Evolutionary conservation across 371 early-diverging fungal genomes (phyloP), one percentile per base, ranked within the genome.

Genomic region (Syncephalastrum monosporum): DNA sequence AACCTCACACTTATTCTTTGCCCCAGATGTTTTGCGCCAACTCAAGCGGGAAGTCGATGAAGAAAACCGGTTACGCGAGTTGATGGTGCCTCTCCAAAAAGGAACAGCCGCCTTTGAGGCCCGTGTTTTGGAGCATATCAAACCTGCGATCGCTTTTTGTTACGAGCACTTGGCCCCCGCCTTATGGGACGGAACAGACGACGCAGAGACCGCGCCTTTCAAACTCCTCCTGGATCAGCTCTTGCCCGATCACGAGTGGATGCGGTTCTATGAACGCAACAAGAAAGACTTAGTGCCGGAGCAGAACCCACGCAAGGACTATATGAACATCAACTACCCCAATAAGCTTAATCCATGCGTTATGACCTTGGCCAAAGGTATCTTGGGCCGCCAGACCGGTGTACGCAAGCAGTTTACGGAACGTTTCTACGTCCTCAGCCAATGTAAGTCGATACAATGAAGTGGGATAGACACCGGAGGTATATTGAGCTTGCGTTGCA

Each of bases 311-410:
- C 54, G 42, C 5, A 75, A 75, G 48, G 64, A 75, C 17, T 75
- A 71, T 38, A 61, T 68, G 14, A 67, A 68, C n/a, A 75, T 79
- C 47, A 74, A 75, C 19, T 79, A 75, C 60, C 68, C 74, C 14
- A 75, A 79, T 59, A 79, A 75, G 38, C 55, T 58, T 15, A 67
- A 72, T 54, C 74, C 76, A 0, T 43, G 59, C 14, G 79, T 79
- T 3, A 65, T 68, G 69, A 74, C 74, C 5, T 45, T 75, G 7
- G 53, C 67, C 10, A 72, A 74, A 48, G 79, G 79, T 4, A 59
- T 64, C 41, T 50, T 75, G 59, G 68, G 71, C 13, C 63, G 74
- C 12, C 69, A 68, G 14, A 53, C 55, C 29, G 72, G 74, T 29
- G 76, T 72, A 2, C 53, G 66, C 17, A 75, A 72, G 38, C 72